phyloP scores from a whole-genome alignment of 306 rosid species.

The Rosa persica region DNA sequence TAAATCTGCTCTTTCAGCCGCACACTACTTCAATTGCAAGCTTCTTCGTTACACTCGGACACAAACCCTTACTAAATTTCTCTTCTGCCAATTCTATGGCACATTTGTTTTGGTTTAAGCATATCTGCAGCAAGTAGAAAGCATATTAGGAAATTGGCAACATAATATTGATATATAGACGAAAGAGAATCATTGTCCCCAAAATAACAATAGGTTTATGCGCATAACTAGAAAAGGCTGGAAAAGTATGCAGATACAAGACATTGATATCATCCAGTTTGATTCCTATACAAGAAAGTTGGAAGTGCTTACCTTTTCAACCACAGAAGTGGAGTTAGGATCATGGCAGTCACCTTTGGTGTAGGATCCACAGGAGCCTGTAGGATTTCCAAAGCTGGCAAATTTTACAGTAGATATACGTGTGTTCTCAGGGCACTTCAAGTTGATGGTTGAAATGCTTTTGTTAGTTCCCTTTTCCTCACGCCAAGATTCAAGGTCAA shows the following conservation, averaged over 20 bases:
- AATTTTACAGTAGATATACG: constrained; percentile 53
- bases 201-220: not conserved
- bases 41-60: constrained; percentile 51
- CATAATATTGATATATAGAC: not conserved
- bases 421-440: constrained; percentile 57
- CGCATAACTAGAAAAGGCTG: not conserved
- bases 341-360: constrained; percentile 71
- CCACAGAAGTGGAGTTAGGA: constrained; percentile 54
- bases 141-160: not conserved
- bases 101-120: constrained; percentile 65
- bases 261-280: not conserved
- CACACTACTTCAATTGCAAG: constrained; percentile 82
- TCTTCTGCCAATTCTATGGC: constrained; percentile 51
- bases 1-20: constrained; percentile 35
- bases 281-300: not conserved
- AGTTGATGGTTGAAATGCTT: constrained; percentile 36
- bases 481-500: constrained; percentile 43
- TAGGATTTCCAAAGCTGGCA: constrained; percentile 83
- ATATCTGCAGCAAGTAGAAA: constrained; percentile 47
- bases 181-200: not conserved
- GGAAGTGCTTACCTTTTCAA: constrained; percentile 58
- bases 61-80: constrained; percentile 48
- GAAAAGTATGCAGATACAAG: not conserved
- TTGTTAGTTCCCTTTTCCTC: constrained; percentile 26
- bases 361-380: constrained; percentile 78